These are phyloP conservation scores for Ambrosia hybrid DNA, from an alignment of 140 eudicot species.

Conservation along the genomic window DNA sequence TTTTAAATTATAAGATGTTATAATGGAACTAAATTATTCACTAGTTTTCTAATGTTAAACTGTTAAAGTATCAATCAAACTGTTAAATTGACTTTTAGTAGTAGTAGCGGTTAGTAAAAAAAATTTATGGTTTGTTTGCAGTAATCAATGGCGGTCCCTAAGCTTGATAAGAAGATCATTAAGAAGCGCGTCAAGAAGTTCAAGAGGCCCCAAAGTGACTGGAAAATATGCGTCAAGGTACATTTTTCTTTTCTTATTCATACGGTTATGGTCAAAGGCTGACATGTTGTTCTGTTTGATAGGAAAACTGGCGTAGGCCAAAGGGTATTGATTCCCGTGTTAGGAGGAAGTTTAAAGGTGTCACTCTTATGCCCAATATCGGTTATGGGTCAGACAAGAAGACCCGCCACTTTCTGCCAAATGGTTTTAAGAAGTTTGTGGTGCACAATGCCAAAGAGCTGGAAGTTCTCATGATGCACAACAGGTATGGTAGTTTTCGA, in stretches of 20 bases:
- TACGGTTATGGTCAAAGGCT: neutral
- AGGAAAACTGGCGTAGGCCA: slow-evolving; percentile 82
- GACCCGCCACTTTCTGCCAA: slow-evolving; percentile 67
- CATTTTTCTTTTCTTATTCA: neutral
- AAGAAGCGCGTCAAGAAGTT: slow-evolving; percentile 79
- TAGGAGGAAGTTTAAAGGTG: slow-evolving; percentile 79
- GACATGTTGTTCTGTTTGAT: slow-evolving; percentile 4
- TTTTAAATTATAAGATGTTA: too few relatives aligned
- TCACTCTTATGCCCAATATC: slow-evolving; percentile 69
- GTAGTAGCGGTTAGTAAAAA: neutral
- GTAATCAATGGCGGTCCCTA: slow-evolving; percentile 67
- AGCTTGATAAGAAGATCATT: slow-evolving; percentile 62
- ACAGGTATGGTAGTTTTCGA: slow-evolving; percentile 36
- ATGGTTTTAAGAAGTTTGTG: slow-evolving; percentile 72
- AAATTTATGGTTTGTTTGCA: slow-evolving; percentile 10
- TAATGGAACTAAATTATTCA: too few relatives aligned
- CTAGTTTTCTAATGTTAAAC: too few relatives aligned
- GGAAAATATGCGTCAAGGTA: slow-evolving; percentile 65
- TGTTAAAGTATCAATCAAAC: too few relatives aligned
- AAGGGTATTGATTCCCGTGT: slow-evolving; percentile 83
- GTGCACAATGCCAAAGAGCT: slow-evolving; percentile 67
- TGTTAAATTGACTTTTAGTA: neutral
- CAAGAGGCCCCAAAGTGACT: slow-evolving; percentile 73
- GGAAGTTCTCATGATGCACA: slow-evolving; percentile 79
- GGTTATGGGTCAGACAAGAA: slow-evolving; percentile 79